phyloP scores from a whole-genome alignment of 495 filamentous ascomycete genomes.

The Xylaria nigripes region DNA sequence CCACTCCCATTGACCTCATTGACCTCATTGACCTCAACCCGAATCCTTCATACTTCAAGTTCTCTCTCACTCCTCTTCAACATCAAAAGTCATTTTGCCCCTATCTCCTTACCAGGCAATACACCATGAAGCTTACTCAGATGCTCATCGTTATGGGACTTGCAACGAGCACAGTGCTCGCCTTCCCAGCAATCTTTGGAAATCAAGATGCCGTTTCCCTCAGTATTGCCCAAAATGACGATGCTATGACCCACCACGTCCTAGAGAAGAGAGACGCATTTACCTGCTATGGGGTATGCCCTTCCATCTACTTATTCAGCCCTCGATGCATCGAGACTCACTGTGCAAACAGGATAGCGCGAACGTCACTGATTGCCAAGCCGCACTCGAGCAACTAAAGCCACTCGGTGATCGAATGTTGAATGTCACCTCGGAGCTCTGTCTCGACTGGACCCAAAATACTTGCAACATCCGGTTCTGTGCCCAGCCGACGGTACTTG shows the following conservation, averaged over 20 bases:
- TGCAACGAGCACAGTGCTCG: neutral
- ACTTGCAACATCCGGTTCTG: conserved; percentile 24
- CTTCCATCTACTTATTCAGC: neutral
- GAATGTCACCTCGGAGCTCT: conserved; percentile 19
- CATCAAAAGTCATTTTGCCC: neutral
- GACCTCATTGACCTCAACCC: too few species aligned
- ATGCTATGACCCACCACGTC: neutral
- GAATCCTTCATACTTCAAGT: neutral
- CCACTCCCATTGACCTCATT: too few species aligned
- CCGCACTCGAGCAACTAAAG: conserved; percentile 19
- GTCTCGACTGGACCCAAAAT: conserved; percentile 22
- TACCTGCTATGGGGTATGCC: conserved; percentile 24
- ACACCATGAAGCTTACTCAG: conserved; percentile 11
- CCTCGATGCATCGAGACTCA: neutral
- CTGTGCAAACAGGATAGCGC: neutral
- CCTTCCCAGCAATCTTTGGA: neutral
- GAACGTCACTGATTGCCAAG: conserved; percentile 17
- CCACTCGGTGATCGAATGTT: conserved; percentile 14
- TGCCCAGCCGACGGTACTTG: conserved; percentile 20
- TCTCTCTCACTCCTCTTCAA: neutral
- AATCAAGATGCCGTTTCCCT: neutral
- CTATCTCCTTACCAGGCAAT: neutral
- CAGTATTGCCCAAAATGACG: neutral
- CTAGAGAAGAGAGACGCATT: conserved; percentile 25
- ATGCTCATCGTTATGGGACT: conserved; percentile 1